Evolutionary conservation across 495 filamentous ascomycete genomes (phyloP).

Genomic region (Geopyxis carbonaria): DNA sequence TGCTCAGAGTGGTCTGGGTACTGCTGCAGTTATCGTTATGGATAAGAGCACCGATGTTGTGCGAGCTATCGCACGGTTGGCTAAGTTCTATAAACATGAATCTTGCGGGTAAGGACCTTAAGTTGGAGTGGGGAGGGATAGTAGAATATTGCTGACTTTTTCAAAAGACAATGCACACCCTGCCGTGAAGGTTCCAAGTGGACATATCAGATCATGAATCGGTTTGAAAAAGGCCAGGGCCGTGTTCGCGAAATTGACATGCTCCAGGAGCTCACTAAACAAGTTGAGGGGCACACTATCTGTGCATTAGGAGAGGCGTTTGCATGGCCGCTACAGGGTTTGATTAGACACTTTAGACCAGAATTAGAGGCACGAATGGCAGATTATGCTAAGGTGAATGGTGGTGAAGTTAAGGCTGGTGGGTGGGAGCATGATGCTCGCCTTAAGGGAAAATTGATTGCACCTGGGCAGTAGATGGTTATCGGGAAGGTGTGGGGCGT

Average conservation of each 20-base stretch:
- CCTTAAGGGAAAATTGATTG: slow-evolving; percentile 64
- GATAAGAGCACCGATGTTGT: slow-evolving; percentile 95
- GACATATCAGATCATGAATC: slow-evolving; percentile 96
- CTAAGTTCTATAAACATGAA: slow-evolving; percentile 96
- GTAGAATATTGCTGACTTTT: not conserved
- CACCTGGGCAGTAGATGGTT: slow-evolving; percentile 84
- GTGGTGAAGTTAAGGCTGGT: slow-evolving; percentile 59
- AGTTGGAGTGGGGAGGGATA: not conserved
- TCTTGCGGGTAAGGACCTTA: slow-evolving; percentile 48
- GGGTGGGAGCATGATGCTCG: slow-evolving; percentile 67
- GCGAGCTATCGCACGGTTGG: slow-evolving; percentile 76
- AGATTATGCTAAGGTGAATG: slow-evolving; percentile 49
- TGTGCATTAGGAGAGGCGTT: slow-evolving; percentile 96
- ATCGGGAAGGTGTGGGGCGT: too few species aligned
- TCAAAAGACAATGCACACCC: slow-evolving; percentile 50
- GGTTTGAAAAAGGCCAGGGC: slow-evolving; percentile 79
- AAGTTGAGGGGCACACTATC: slow-evolving; percentile 97
- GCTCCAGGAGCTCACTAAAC: slow-evolving; percentile 97
- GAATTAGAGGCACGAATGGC: slow-evolving; percentile 81
- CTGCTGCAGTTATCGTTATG: slow-evolving; percentile 97
- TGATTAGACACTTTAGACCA: slow-evolving; percentile 93
- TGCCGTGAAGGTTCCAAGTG: slow-evolving; percentile 95
- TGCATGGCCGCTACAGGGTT: slow-evolving; percentile 92
- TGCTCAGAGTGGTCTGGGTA: slow-evolving; percentile 87
- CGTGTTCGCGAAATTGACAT: slow-evolving; percentile 92